Conservation (phyloP, 2,329 filamentous ascomycete species). For the Apiospora hydei region DNA sequence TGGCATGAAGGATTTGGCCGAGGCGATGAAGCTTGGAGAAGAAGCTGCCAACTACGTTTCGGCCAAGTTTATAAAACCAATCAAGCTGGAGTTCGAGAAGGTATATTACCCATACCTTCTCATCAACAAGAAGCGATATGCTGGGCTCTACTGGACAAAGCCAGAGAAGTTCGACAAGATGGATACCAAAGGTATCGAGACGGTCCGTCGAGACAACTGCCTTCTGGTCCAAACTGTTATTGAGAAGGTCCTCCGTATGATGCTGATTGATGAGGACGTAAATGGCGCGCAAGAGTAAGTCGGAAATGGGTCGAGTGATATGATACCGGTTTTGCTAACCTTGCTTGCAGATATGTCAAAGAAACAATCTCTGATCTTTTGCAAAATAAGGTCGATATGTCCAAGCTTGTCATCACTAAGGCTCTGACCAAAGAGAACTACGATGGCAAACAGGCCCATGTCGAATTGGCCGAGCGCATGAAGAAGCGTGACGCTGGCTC, state of each 20-base stretch:
- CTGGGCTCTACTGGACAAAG: slow-evolving; percentile 96
- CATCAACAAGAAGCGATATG: slow-evolving; percentile 99
- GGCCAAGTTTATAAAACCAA: slow-evolving; percentile 91
- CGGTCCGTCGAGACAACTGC: slow-evolving; percentile 95
- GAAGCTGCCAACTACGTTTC: slow-evolving; percentile 91
- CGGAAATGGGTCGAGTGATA: slow-evolving; percentile 14
- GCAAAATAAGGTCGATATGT: slow-evolving; percentile 99
- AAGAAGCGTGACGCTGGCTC: slow-evolving; percentile 95
- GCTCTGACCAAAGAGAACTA: slow-evolving; percentile 92
- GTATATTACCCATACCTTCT: slow-evolving; percentile 97
- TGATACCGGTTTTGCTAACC: slow-evolving; percentile 45
- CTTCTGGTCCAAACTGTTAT: slow-evolving; percentile 95
- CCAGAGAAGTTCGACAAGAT: slow-evolving; percentile 98
- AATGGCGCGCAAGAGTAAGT: slow-evolving; percentile 91
- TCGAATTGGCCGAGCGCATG: slow-evolving; percentile 95
- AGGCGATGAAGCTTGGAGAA: slow-evolving; percentile 94
- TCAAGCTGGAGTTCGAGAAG: slow-evolving; percentile 99
- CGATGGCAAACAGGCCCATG: slow-evolving; percentile 91
- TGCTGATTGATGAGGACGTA: slow-evolving; percentile 91
- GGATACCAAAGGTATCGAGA: slow-evolving; percentile 99
- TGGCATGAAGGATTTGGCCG: slow-evolving; percentile 82
- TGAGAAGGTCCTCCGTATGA: slow-evolving; percentile 94
- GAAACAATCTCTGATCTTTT: slow-evolving; percentile 92
- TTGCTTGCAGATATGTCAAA: slow-evolving; percentile 81
- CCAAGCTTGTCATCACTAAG: slow-evolving; percentile 98